Evolutionary conservation across 2,329 filamentous ascomycete genomes (phyloP), one percentile per base, ranked within the genome.

Genomic region (Aciculosporium take): DNA sequence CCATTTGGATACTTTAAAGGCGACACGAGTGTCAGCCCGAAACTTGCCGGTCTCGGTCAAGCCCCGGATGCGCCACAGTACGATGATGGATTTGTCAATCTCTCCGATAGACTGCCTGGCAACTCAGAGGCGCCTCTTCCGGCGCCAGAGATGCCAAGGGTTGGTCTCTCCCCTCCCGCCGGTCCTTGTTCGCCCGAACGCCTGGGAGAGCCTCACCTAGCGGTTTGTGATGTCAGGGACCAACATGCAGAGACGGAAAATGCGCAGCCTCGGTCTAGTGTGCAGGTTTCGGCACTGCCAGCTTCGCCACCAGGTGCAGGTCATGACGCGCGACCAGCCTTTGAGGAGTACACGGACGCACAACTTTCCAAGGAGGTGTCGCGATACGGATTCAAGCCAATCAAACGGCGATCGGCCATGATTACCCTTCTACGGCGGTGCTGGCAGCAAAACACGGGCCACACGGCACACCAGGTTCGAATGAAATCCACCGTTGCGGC

Each of bases 331-430:
- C 59, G 55, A 37, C 81, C 81, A 2, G 69, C 73, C 9, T 87
- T 72, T 45, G 67, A 72, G 31, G 59, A 71, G 0, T 78, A 74
- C 44, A 78, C 78, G 3, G 78, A 81, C 46, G 60, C 67, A 7
- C 73, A 82, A 44, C 62, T 88, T 13, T 63, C 74, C 3, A 73
- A 68, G 42, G 70, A 81, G 51, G 62, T 88, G 34, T 62, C 69
- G 5, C 65, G 67, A 0, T 86, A 77, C 51, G 81, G 80, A 0
- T 87, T 88, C 59, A 88, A 87, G 53, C 65, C 78, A 1, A 64
- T 87, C 24, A 84, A 79, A 54, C 74, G 66, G 42, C 70, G 83
- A 15, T 67, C 71, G 37, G 74, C 75, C 7, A 85, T 84, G 79
- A 77, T 88, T 45, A 65, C 74, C 1, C 58, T 86, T 9, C 62